These are phyloP conservation scores for Pseudocercospora musae DNA, from an alignment of 2,329 filamentous ascomycete species.

Conservation along the genomic window DNA sequence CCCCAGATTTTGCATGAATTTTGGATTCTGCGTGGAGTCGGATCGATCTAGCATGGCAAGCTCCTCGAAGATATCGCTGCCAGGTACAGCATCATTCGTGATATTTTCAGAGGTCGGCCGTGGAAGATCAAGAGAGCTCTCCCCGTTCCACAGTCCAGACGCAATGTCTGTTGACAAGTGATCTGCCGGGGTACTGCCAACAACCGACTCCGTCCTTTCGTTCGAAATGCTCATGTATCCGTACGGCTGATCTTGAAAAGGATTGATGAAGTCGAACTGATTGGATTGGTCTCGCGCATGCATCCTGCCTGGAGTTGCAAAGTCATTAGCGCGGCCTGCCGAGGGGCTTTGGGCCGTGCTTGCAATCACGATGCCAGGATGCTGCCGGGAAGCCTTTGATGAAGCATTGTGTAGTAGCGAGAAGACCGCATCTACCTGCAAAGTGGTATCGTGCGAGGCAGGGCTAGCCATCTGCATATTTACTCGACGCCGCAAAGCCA, in stretches of 20 bases:
- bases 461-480: not conserved
- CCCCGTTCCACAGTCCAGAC: slow-evolving; percentile 10
- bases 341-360: not conserved
- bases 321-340: not conserved
- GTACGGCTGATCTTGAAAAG: slow-evolving; percentile 16
- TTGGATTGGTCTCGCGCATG: not conserved
- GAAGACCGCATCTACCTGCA: slow-evolving; percentile 11
- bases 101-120: not conserved
- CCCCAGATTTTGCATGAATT: slow-evolving; percentile 66
- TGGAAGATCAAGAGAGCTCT: not conserved
- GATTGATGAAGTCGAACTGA: slow-evolving; percentile 6
- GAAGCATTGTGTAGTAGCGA: slow-evolving; percentile 23
- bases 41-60: slow-evolving; percentile 55
- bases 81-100: slow-evolving; percentile 3
- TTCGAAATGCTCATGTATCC: slow-evolving; percentile 27
- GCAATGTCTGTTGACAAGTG: slow-evolving; percentile 4
- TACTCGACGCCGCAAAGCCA: slow-evolving; percentile 15
- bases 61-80: slow-evolving; percentile 53
- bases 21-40: slow-evolving; percentile 55
- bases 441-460: not conserved
- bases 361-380: slow-evolving; percentile 30
- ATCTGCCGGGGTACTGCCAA: slow-evolving; percentile 9
- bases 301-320: not conserved
- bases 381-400: slow-evolving; percentile 11
- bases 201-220: slow-evolving; percentile 14